phyloP scores from a whole-genome alignment of 208 protist species.

The Paratrypanosoma confusum region DNA sequence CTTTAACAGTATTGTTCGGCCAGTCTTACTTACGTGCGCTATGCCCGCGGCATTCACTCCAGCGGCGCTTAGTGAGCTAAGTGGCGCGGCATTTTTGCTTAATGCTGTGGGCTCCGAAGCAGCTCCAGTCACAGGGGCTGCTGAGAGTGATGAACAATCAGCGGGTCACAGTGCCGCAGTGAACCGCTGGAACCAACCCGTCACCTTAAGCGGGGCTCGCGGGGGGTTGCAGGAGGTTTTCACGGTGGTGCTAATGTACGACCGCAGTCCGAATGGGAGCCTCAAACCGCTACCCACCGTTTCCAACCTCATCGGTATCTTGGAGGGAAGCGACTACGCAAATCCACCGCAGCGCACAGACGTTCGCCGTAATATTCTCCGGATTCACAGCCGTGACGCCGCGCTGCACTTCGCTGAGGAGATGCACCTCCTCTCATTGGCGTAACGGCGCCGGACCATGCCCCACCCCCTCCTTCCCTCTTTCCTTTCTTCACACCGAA shows the following conservation, averaged over 20 bases:
- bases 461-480: neutral
- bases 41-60: constrained; percentile 15
- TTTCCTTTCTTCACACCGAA: too few species aligned
- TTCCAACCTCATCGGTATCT: constrained; percentile 44
- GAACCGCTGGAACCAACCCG: constrained; percentile 1
- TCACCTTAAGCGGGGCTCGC: too few species aligned
- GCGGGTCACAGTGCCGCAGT: neutral
- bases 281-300: constrained; percentile 31
- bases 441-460: constrained; percentile 7
- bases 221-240: constrained; percentile 21
- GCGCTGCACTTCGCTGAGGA: constrained; percentile 61
- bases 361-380: constrained; percentile 25
- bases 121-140: neutral
- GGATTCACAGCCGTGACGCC: constrained; percentile 46
- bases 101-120: neutral
- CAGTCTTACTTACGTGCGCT: constrained; percentile 59
- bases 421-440: constrained; percentile 63
- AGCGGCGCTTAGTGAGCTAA: neutral
- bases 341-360: constrained; percentile 25
- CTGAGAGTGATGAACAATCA: neutral
- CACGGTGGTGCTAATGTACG: constrained; percentile 50
- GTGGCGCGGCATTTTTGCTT: too few species aligned
- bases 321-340: constrained; percentile 55
- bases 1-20: constrained; percentile 33
- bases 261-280: constrained; percentile 19